A percentile compares a stretch with the other conserved stretches of the same genome.
Evolutionary conservation across 768 basidiomycete genomes (phyloP).

Genomic region (Gloeostereum incarnatum): DNA sequence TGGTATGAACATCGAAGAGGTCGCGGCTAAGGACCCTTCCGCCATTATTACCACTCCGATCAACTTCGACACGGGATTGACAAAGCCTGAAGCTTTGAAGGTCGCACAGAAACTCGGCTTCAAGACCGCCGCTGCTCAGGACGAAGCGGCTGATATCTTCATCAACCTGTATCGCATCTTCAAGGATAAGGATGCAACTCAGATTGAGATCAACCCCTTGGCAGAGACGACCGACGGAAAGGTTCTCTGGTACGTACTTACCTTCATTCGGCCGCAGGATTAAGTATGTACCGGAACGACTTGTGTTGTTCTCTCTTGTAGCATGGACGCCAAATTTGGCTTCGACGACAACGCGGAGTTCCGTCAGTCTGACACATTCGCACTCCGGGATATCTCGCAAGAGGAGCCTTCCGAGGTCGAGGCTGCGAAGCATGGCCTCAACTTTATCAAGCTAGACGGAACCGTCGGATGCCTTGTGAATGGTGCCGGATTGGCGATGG

Average conservation of each 20-base stretch:
- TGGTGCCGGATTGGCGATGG: constrained; percentile 98
- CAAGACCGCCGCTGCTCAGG: constrained; percentile 56
- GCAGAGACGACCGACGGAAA: constrained; percentile 85
- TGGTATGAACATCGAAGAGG: constrained; percentile 99
- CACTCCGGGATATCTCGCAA: constrained; percentile 84
- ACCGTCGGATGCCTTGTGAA: constrained; percentile 97
- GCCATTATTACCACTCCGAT: constrained; percentile 96
- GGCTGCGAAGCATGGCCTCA: constrained; percentile 91
- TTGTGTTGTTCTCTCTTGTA: constrained; percentile 17
- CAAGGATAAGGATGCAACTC: constrained; percentile 98
- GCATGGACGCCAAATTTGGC: constrained; percentile 99
- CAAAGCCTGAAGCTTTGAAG: constrained; percentile 56
- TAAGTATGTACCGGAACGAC: constrained; percentile 4
- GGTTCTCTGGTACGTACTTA: constrained; percentile 78
- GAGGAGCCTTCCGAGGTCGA: constrained; percentile 98
- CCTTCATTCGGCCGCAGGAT: constrained; percentile 1
- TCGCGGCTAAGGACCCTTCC: constrained; percentile 88
- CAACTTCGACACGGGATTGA: constrained; percentile 73
- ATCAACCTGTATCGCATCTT: constrained; percentile 92
- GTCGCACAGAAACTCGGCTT: constrained; percentile 92
- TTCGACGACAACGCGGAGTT: constrained; percentile 99
- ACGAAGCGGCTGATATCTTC: constrained; percentile 89
- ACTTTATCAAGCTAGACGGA: constrained; percentile 99
- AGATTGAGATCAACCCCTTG: constrained; percentile 99
- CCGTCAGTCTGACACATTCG: constrained; percentile 87